A percentile compares a stretch with the other conserved stretches of the same genome.
Conservation (phyloP, 2,329 filamentous ascomycete genomes). For the Raffaelea arxii region DNA sequence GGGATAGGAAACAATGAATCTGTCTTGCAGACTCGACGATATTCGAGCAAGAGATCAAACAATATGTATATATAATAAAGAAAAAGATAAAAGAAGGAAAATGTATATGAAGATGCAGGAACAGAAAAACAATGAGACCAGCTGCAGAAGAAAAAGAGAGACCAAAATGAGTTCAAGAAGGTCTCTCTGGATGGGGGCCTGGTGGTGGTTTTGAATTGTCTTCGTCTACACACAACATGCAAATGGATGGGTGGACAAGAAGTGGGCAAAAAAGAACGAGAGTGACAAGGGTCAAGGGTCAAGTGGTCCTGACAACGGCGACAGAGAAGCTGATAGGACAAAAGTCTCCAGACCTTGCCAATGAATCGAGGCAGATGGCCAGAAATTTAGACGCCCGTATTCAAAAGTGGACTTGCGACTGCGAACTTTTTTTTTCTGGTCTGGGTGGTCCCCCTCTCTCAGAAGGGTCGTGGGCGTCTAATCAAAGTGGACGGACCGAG, state of each 20-base stretch:
- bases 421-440: too few relatives aligned
- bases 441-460: too few relatives aligned
- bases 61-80: constrained; percentile 22
- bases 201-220: constrained; percentile 44
- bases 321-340: constrained; percentile 32
- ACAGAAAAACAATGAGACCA: constrained; percentile 43
- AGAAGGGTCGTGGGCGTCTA: too few relatives aligned
- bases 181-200: constrained; percentile 27
- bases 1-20: too few relatives aligned
- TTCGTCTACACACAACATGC: constrained; percentile 17
- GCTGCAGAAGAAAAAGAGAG: constrained; percentile 37
- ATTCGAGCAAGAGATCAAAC: constrained; percentile 26
- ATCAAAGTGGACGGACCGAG: too few relatives aligned
- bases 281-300: constrained; percentile 30
- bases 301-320: constrained; percentile 17
- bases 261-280: constrained; percentile 23
- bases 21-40: constrained; percentile 19
- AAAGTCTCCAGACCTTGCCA: constrained; percentile 18
- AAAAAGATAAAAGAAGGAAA: constrained; percentile 22
- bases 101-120: constrained; percentile 11
- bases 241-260: constrained; percentile 21
- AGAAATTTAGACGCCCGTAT: constrained; percentile 37
- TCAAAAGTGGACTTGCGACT: too few relatives aligned
- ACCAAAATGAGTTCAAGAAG: constrained; percentile 19
- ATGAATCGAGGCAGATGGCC: constrained; percentile 28